Evolutionary conservation across 306 rosid genomes (phyloP).

Genomic region (Rosa rugosa): DNA sequence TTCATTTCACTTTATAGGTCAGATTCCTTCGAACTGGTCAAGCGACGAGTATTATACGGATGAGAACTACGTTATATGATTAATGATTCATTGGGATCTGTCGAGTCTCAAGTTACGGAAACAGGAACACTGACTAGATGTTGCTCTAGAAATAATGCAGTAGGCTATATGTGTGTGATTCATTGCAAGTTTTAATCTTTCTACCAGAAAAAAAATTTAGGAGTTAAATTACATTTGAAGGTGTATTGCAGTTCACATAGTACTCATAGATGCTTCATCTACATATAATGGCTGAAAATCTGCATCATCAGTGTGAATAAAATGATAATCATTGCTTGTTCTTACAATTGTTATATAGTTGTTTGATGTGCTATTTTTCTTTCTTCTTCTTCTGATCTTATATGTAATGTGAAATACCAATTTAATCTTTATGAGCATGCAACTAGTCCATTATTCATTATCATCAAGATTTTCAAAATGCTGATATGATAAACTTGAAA

Average conservation of each 20-base stretch:
- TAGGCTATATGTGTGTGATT: neutral
- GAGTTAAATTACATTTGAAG: neutral
- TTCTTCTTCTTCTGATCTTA: neutral
- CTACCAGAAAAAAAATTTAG: neutral
- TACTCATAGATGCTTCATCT: neutral
- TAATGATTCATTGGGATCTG: neutral
- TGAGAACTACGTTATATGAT: neutral
- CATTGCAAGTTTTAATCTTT: neutral
- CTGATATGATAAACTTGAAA: neutral
- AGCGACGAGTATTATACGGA: neutral
- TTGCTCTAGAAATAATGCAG: neutral
- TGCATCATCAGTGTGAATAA: neutral
- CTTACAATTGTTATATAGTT: neutral
- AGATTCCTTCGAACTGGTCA: neutral
- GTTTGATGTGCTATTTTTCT: neutral
- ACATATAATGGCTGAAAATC: neutral
- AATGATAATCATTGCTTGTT: neutral
- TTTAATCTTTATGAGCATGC: neutral
- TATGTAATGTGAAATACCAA: neutral
- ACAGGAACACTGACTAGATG: neutral
- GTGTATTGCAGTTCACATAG: neutral
- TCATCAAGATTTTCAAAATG: conserved; percentile 5
- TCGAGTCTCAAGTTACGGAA: neutral
- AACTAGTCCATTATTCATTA: neutral
- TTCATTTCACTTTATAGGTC: neutral